phyloP scores from a whole-genome alignment of 176 grass and related monocot species.

The Cenchrus purpureus region DNA sequence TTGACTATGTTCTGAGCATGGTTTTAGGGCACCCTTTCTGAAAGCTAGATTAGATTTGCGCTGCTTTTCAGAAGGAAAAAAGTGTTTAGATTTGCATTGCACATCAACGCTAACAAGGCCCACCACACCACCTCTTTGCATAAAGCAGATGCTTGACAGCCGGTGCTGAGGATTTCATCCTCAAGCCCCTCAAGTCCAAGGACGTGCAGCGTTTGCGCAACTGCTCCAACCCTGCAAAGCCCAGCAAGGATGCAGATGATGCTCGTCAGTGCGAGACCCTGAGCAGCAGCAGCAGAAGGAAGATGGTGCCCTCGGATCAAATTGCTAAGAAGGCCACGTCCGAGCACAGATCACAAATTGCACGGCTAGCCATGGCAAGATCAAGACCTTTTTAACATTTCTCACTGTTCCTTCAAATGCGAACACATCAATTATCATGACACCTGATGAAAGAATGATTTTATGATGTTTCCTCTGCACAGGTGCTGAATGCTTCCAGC shows the following conservation, averaged over 20 bases:
- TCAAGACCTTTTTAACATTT: not conserved
- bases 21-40: constrained; percentile 3
- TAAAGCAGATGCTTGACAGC: constrained; percentile 59
- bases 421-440: not conserved
- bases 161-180: constrained; percentile 86
- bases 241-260: not conserved
- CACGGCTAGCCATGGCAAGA: constrained; percentile 59
- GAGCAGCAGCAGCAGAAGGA: constrained; percentile 40
- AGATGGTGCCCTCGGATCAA: constrained; percentile 33
- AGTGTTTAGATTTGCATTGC: constrained; percentile 33
- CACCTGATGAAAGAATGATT: not conserved
- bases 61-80: constrained; percentile 16
- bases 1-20: constrained; percentile 3
- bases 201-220: constrained; percentile 71
- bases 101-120: constrained; percentile 30
- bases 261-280: constrained; percentile 20
- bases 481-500: constrained; percentile 54
- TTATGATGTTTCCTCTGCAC: not conserved
- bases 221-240: constrained; percentile 33
- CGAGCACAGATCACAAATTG: constrained; percentile 44
- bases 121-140: constrained; percentile 2
- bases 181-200: constrained; percentile 76
- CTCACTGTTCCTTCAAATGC: not conserved
- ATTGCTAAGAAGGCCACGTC: constrained; percentile 40
- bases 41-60: constrained; percentile 50